These are phyloP conservation scores for Phytophthora megakarya DNA, from an alignment of 352 stramenopile genomes.

Conservation along the genomic window DNA sequence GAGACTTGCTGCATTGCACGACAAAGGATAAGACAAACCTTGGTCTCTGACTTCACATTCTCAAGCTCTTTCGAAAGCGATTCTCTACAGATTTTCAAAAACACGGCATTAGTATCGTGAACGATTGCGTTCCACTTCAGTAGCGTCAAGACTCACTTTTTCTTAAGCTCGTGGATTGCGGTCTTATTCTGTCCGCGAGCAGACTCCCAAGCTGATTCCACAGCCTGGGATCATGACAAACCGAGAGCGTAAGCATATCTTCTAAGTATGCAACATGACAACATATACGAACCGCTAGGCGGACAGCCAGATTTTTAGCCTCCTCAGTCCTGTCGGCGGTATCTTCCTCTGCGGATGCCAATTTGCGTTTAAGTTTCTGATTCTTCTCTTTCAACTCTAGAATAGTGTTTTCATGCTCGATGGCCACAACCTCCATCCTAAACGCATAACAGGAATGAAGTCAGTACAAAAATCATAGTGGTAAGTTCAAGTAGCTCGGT, in stretches of 20 bases:
- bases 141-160: conserved; percentile 52
- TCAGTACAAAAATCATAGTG: background rate
- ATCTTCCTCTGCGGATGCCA: conserved; percentile 50
- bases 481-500: background rate
- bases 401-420: conserved; percentile 77
- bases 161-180: conserved; percentile 80
- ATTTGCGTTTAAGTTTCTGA: conserved; percentile 74
- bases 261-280: background rate
- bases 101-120: background rate
- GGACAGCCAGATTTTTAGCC: conserved; percentile 66
- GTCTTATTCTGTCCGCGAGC: conserved; percentile 82
- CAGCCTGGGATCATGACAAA: conserved; percentile 41
- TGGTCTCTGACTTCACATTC: conserved; percentile 67
- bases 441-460: background rate
- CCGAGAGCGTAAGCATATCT: background rate
- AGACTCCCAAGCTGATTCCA: conserved; percentile 80
- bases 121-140: background rate
- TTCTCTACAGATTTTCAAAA: conserved; percentile 34
- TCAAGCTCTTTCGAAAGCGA: conserved; percentile 71
- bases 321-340: conserved; percentile 64
- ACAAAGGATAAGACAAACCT: conserved; percentile 32
- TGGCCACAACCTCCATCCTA: conserved; percentile 70
- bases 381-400: conserved; percentile 78
- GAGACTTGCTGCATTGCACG: background rate
- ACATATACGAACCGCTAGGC: conserved; percentile 54